Evolutionary conservation across 2,329 filamentous ascomycete species (phyloP).

Genomic region (Teratosphaeria gauchensis): DNA sequence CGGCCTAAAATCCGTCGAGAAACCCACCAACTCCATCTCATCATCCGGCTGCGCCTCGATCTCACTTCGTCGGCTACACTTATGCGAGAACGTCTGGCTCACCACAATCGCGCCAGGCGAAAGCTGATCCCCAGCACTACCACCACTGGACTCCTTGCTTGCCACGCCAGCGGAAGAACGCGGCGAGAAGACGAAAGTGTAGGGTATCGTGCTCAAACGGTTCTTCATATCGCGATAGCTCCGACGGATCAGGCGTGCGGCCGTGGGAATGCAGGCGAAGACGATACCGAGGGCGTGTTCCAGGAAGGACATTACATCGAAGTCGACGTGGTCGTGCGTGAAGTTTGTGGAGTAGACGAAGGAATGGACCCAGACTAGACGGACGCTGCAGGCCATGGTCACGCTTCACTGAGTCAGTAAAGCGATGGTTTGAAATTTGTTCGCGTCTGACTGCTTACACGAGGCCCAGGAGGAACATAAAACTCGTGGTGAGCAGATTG

Average conservation of each 20-base stretch:
- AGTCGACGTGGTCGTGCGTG: background rate
- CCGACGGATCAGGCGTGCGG: background rate
- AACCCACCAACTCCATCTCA: background rate
- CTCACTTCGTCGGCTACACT: background rate
- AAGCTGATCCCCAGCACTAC: background rate
- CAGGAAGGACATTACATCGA: background rate
- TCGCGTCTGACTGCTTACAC: background rate
- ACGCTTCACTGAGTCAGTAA: background rate
- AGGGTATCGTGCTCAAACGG: background rate
- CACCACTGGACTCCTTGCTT: background rate
- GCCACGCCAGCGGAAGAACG: background rate
- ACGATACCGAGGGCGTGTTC: background rate
- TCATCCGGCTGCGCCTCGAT: background rate
- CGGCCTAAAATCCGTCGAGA: background rate
- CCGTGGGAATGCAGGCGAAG: background rate
- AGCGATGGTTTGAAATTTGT: background rate
- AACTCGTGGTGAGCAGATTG: background rate
- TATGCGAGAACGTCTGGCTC: background rate
- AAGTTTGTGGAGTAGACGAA: constrained; percentile 1
- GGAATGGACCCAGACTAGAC: background rate
- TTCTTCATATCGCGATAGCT: background rate
- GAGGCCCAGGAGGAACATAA: background rate
- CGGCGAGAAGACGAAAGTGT: background rate
- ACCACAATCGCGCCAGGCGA: background rate
- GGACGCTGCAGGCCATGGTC: background rate